phyloP scores from a whole-genome alignment of 208 protist species.

The Naegleria lovaniensis region DNA sequence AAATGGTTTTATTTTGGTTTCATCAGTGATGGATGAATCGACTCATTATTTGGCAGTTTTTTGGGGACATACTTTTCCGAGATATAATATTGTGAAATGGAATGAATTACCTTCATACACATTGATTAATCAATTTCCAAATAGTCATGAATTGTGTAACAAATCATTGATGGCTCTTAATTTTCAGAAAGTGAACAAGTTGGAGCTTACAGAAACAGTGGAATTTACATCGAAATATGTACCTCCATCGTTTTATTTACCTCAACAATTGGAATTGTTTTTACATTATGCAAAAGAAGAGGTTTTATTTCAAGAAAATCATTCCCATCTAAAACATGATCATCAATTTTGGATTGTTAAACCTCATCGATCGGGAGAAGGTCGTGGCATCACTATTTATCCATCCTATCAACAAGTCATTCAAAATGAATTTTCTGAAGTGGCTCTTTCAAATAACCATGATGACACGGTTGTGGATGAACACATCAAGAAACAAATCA shows the following conservation, averaged over 20 bases:
- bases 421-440: not conserved
- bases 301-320: too few relatives aligned
- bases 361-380: not conserved
- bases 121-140: constrained; percentile 23
- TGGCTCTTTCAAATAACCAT: too few relatives aligned
- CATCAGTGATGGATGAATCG: not conserved
- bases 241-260: not conserved
- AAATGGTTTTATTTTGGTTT: not conserved
- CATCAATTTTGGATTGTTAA: not conserved
- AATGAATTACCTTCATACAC: not conserved
- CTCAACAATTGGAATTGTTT: not conserved
- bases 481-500: not conserved
- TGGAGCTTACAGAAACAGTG: not conserved
- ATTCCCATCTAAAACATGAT: too few relatives aligned
- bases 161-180: not conserved
- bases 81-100: not conserved
- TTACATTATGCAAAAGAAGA: not conserved
- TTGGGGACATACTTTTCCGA: not conserved
- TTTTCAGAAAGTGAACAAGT: not conserved
- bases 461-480: not conserved
- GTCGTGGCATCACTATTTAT: not conserved
- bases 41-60: not conserved
- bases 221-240: not conserved
- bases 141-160: constrained; percentile 8
- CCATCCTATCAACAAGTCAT: not conserved